Evolutionary conservation across 176 grass and related monocot genomes (phyloP), one percentile per base, ranked within the genome.

Genomic region (Typha latifolia): DNA sequence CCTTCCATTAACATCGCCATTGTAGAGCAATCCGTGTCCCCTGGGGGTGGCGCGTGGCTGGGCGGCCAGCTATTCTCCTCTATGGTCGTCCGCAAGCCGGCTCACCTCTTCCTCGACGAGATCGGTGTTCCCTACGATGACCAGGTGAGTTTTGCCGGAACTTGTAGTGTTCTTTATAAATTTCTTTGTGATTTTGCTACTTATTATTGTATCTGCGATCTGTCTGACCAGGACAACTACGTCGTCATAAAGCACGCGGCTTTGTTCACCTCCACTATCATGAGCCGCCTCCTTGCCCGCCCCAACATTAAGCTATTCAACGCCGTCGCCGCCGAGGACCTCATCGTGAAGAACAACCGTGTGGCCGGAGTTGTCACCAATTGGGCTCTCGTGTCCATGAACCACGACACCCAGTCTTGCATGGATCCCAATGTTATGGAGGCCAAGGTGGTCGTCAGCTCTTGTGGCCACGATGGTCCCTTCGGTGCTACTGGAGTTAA

Each of bases 361-460:
- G 89, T 99, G 12, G 83, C 78, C 0, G 94, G 94, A 4, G 94
- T 99, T 3, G 94, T 99, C 20, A 99, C 94, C 66, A 99, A 99
- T 78, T 99, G 89, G 94, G 89, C 89, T 34, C 70, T 99, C 6
- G 89, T 99, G 3, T 92, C 94, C 4, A 84, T 93, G 89, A 99
- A 99, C 83, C 94, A 99, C 59, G 76, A 93, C 86, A 99, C 94
- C 0, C 86, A 99, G 73, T 99, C 94, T 6, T 99, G 94, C 81
- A 99, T 99, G 94, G 89, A 99, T 66, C 94, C 94, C 26, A 99
- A 99, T 66, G 73, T 99, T 29, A 93, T 99, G 86, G 94, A 99
- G 70, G 82, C 94, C 22, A 90, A 82, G 81, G 83, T 99, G 12
- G 94, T 99, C 19, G 94, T 99, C 2, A 99, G 94, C 83, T 99